These are phyloP conservation scores for Rachicladosporium sp. DNA, from an alignment of 2,329 filamentous ascomycete genomes.

Conservation along the genomic window DNA sequence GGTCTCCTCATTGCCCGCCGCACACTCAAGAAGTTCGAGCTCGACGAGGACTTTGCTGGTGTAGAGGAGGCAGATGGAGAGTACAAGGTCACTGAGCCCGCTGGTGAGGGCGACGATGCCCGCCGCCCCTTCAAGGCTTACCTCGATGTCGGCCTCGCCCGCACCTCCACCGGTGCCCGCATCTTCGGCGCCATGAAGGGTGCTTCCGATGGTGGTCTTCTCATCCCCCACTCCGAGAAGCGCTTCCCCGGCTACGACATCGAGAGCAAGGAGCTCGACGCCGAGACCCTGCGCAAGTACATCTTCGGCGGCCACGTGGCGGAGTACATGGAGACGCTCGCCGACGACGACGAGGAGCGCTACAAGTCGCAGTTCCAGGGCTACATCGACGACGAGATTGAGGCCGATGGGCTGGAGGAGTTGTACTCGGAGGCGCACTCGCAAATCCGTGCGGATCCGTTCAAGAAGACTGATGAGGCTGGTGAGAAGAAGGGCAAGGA, in stretches of 20 bases:
- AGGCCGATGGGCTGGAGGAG: slow-evolving; percentile 95
- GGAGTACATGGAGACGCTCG: slow-evolving; percentile 99
- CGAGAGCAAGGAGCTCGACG: slow-evolving; percentile 93
- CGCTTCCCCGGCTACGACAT: slow-evolving; percentile 98
- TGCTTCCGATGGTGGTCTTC: slow-evolving; percentile 94
- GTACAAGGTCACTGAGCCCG: slow-evolving; percentile 88
- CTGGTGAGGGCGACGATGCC: slow-evolving; percentile 72
- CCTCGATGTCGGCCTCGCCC: slow-evolving; percentile 94
- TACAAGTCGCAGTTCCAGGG: slow-evolving; percentile 97
- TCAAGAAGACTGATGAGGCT: slow-evolving; percentile 72
- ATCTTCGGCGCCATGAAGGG: slow-evolving; percentile 99
- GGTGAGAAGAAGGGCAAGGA: slow-evolving; percentile 92
- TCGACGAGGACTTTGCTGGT: slow-evolving; percentile 86
- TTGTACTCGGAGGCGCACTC: slow-evolving; percentile 90
- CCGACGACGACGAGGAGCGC: slow-evolving; percentile 99
- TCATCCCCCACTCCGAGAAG: slow-evolving; percentile 97
- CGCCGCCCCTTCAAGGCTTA: slow-evolving; percentile 98
- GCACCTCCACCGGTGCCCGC: slow-evolving; percentile 96
- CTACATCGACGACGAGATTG: slow-evolving; percentile 93
- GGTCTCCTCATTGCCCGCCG: slow-evolving; percentile 95
- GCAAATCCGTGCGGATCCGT: slow-evolving; percentile 94
- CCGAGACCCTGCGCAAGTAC: slow-evolving; percentile 96
- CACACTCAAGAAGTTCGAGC: slow-evolving; percentile 89
- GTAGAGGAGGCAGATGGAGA: slow-evolving; percentile 96
- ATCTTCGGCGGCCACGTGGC: slow-evolving; percentile 97